A percentile compares a stretch with the other conserved stretches of the same genome.
Evolutionary conservation across 768 basidiomycete species (phyloP).

Genomic region (Trametes sanguinea): DNA sequence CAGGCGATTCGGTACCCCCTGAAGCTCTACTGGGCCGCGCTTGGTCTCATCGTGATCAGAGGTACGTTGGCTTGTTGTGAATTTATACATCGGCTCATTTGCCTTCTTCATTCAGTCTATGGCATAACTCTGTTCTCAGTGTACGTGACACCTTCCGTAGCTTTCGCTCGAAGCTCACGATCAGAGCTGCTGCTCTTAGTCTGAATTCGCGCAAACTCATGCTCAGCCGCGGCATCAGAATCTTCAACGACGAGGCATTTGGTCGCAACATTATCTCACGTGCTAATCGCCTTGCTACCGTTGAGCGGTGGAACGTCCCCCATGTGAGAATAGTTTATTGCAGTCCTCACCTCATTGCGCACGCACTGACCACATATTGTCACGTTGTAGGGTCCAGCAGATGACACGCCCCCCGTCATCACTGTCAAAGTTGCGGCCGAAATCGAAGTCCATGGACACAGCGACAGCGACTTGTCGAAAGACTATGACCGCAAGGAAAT

Average conservation of each 20-base stretch:
- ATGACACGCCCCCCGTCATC: neutral
- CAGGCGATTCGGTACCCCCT: neutral
- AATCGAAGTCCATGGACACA: neutral
- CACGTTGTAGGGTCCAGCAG: neutral
- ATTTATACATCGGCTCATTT: too few species aligned
- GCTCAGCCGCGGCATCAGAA: conserved; percentile 1
- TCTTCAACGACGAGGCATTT: neutral
- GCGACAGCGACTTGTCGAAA: neutral
- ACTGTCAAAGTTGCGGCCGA: neutral
- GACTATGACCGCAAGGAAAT: neutral
- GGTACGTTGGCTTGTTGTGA: neutral
- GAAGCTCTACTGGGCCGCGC: neutral
- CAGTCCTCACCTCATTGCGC: neutral
- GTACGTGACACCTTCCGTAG: neutral
- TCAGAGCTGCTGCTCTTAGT: neutral
- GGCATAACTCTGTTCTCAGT: neutral
- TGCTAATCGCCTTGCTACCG: neutral
- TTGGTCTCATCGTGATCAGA: neutral
- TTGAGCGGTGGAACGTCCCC: conserved; percentile 1
- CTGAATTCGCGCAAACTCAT: conserved; percentile 5
- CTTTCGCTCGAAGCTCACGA: too few species aligned
- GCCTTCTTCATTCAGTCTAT: neutral
- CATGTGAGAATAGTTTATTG: neutral
- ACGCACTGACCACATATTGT: neutral
- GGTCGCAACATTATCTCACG: neutral